These are phyloP conservation scores for Rhynchospora tenuis DNA, from an alignment of 176 grass and related monocot genomes.

Conservation along the genomic window DNA sequence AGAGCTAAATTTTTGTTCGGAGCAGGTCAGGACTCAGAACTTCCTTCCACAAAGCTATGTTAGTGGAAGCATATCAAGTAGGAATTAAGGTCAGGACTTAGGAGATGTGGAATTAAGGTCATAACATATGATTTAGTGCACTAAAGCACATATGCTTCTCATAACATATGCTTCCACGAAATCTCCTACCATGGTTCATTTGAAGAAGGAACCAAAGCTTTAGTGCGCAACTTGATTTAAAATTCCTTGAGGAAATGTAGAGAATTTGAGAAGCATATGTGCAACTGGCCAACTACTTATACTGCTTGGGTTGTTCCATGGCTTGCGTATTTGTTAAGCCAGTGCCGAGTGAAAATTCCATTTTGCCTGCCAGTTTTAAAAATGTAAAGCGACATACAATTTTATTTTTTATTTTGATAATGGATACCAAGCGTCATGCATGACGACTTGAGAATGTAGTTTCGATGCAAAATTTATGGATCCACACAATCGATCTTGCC, in stretches of 20 bases:
- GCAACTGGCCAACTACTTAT: background rate
- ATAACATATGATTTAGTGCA: too few species aligned
- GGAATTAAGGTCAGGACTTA: too few species aligned
- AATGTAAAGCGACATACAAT: background rate
- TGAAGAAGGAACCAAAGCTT: background rate
- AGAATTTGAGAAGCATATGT: background rate
- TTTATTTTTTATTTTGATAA: background rate
- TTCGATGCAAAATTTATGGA: background rate
- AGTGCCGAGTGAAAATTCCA: background rate
- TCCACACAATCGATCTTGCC: background rate
- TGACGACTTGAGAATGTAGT: constrained; percentile 11
- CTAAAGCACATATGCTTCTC: too few species aligned
- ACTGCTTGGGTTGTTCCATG: background rate
- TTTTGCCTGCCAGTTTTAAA: background rate
- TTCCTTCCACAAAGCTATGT: too few species aligned
- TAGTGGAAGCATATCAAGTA: too few species aligned
- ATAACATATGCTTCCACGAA: constrained; percentile 26
- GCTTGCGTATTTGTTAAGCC: constrained; percentile 1
- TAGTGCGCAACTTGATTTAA: background rate
- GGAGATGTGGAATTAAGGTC: too few species aligned
- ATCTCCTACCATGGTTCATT: constrained; percentile 20
- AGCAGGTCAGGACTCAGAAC: too few species aligned
- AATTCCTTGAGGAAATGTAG: background rate
- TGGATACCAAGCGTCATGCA: background rate
- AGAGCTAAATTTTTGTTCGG: too few species aligned